phyloP scores from a whole-genome alignment of 2,329 filamentous ascomycete genomes.

The Xylaria sp. region DNA sequence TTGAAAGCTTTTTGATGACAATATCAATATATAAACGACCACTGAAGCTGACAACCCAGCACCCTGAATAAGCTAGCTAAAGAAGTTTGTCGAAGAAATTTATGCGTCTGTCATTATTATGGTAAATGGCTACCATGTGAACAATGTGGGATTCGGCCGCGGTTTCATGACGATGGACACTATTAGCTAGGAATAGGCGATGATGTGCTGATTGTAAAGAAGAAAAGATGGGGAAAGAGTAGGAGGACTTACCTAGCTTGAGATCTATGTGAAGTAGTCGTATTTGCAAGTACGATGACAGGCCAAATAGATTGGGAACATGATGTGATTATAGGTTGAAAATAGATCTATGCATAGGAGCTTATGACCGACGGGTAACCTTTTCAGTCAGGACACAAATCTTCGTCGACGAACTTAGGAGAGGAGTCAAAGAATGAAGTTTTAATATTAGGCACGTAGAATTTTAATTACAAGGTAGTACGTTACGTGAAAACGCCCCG shows the following conservation, averaged over 20 bases:
- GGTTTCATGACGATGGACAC: background rate
- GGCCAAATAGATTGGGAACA: background rate
- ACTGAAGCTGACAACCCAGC: too few relatives aligned
- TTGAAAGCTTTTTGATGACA: too few relatives aligned
- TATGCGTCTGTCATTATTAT: too few relatives aligned
- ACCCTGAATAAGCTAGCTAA: background rate
- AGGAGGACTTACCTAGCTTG: background rate
- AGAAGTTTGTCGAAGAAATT: too few relatives aligned
- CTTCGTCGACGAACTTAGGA: background rate
- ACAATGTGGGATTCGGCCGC: background rate
- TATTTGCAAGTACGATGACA: background rate
- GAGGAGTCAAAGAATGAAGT: background rate
- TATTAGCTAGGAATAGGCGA: background rate
- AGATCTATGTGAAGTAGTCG: background rate
- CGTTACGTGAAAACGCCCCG: background rate
- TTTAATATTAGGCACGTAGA: slow-evolving; percentile 1
- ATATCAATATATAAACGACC: too few relatives aligned
- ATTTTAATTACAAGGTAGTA: slow-evolving; percentile 6
- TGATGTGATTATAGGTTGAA: background rate
- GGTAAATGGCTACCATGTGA: background rate
- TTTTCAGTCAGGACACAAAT: background rate
- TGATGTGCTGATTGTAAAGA: background rate
- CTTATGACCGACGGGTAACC: background rate
- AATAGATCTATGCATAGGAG: background rate
- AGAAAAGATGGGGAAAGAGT: background rate